A percentile compares a stretch with the other conserved stretches of the same genome.
These are phyloP conservation scores for Oryza glaberrima DNA, from an alignment of 176 grass and related monocot genomes.

Conservation along the genomic window DNA sequence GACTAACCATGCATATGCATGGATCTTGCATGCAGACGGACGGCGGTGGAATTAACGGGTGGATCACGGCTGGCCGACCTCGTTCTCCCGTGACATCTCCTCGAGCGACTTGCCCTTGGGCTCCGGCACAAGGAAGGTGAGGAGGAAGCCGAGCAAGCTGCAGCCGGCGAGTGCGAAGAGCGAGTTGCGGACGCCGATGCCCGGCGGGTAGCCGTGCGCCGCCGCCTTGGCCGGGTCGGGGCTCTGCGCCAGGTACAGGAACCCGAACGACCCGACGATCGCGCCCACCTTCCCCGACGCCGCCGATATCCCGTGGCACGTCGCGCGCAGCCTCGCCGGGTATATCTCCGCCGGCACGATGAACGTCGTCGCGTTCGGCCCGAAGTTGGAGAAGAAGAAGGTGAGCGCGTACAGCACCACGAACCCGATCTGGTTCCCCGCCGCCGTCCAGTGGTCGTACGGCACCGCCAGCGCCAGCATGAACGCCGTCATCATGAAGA, in stretches of 20 bases:
- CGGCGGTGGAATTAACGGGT: neutral
- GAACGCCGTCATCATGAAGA: constrained; percentile 57
- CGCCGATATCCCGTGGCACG: constrained; percentile 51
- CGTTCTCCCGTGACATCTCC: constrained; percentile 47
- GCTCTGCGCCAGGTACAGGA: constrained; percentile 35
- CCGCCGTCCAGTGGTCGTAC: constrained; percentile 41
- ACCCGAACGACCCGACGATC: constrained; percentile 25
- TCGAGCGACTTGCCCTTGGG: constrained; percentile 58
- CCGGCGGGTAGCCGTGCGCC: constrained; percentile 28
- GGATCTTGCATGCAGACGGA: neutral
- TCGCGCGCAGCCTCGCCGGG: constrained; percentile 38
- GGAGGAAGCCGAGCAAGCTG: constrained; percentile 36
- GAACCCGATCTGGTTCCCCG: constrained; percentile 42
- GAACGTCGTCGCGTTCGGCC: constrained; percentile 65
- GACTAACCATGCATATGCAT: neutral
- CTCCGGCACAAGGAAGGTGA: constrained; percentile 56
- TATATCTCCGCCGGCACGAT: constrained; percentile 59
- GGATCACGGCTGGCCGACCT: neutral
- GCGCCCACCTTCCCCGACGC: constrained; percentile 41
- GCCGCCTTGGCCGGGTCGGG: constrained; percentile 35
- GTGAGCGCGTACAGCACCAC: constrained; percentile 54
- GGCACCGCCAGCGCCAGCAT: constrained; percentile 39
- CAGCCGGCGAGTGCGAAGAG: constrained; percentile 51
- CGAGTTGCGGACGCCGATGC: constrained; percentile 48
- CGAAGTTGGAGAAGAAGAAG: constrained; percentile 95